Evolutionary conservation across 176 grass and related monocot species (phyloP).

Genomic region (Zea luxurians): DNA sequence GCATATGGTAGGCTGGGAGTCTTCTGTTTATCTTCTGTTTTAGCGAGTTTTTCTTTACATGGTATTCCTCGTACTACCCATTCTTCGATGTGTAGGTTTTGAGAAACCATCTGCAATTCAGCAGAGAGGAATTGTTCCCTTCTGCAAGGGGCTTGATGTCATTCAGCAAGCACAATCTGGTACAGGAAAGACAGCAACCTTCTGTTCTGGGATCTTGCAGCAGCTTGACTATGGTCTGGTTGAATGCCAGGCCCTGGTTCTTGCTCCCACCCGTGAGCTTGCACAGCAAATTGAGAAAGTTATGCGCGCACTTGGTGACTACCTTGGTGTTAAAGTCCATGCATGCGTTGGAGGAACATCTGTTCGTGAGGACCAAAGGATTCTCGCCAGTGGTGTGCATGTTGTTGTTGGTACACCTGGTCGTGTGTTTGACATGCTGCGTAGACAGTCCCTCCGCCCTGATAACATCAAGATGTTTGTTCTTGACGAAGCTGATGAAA

Average conservation of each 20-base stretch:
- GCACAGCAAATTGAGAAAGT: slow-evolving; percentile 96
- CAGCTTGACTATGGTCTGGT: slow-evolving; percentile 88
- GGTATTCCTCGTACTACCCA: not conserved
- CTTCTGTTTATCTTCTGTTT: not conserved
- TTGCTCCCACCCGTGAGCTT: slow-evolving; percentile 90
- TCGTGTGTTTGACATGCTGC: slow-evolving; percentile 87
- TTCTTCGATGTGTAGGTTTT: slow-evolving; percentile 58
- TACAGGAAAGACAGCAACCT: slow-evolving; percentile 93
- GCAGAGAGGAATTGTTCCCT: slow-evolving; percentile 89
- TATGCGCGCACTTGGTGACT: slow-evolving; percentile 90
- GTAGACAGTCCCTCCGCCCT: slow-evolving; percentile 81
- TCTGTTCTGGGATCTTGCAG: slow-evolving; percentile 89
- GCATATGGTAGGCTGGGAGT: slow-evolving; percentile 57
- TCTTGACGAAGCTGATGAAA: slow-evolving; percentile 93
- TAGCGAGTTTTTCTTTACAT: not conserved
- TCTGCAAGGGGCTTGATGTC: slow-evolving; percentile 94
- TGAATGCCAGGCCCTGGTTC: slow-evolving; percentile 87
- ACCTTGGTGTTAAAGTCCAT: slow-evolving; percentile 87
- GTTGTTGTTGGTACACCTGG: slow-evolving; percentile 90
- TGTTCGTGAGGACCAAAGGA: slow-evolving; percentile 90
- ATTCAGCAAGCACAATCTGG: slow-evolving; percentile 96
- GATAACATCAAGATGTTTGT: slow-evolving; percentile 95
- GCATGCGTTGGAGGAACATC: slow-evolving; percentile 87
- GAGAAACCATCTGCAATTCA: slow-evolving; percentile 95
- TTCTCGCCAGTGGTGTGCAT: slow-evolving; percentile 83